These are phyloP conservation scores for Streptanthus diversifolius DNA, from an alignment of 345 rosid species.

Conservation along the genomic window DNA sequence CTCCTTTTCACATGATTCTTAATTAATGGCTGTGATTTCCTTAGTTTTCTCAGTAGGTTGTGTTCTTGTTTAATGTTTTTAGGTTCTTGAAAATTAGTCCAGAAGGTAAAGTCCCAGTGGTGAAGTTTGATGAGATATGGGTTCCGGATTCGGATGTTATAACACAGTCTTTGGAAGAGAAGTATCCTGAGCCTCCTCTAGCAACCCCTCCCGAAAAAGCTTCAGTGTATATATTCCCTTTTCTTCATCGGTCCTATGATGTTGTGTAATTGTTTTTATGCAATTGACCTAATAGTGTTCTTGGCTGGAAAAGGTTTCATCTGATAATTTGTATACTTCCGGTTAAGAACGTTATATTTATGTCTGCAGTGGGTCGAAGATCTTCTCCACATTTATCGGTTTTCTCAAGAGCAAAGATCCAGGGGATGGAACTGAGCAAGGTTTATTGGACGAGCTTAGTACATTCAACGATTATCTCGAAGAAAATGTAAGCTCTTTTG, in stretches of 20 bases:
- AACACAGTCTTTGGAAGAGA: constrained; percentile 72
- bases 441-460: constrained; percentile 63
- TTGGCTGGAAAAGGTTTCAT: neutral
- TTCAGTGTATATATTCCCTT: constrained; percentile 52
- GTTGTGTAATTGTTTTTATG: neutral
- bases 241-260: neutral
- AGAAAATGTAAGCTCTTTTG: constrained; percentile 49
- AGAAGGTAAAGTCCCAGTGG: constrained; percentile 90
- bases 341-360: constrained; percentile 14
- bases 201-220: constrained; percentile 79
- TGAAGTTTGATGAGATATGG: constrained; percentile 84
- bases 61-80: neutral
- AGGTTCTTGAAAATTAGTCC: constrained; percentile 84
- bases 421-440: constrained; percentile 74
- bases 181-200: constrained; percentile 81
- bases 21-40: neutral
- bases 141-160: constrained; percentile 94
- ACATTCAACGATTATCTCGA: constrained; percentile 61
- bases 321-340: neutral
- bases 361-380: constrained; percentile 70
- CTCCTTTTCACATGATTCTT: neutral
- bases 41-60: neutral
- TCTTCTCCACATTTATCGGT: constrained; percentile 84
- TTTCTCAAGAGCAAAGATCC: constrained; percentile 89
- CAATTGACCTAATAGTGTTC: neutral